These are phyloP conservation scores for Fusarium austroafricanum DNA, from an alignment of 2,329 filamentous ascomycete species.

Conservation along the genomic window DNA sequence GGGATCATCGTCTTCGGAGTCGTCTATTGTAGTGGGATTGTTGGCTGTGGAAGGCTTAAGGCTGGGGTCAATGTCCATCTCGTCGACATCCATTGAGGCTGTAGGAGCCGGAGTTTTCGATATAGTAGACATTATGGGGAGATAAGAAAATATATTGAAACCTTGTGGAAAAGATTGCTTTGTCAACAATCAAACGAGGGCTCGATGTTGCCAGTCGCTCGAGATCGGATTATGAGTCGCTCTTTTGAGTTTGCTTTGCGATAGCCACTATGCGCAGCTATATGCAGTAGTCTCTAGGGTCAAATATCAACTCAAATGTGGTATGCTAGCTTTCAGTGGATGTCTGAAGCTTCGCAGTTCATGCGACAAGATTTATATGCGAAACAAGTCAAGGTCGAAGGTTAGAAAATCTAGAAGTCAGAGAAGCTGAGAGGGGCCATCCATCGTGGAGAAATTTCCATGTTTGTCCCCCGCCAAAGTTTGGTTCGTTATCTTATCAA, in stretches of 20 bases:
- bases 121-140: conserved; percentile 20
- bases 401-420: neutral
- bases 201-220: neutral
- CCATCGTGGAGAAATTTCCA: conserved; percentile 37
- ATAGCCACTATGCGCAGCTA: conserved; percentile 7
- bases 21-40: conserved; percentile 19
- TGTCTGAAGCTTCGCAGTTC: neutral
- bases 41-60: conserved; percentile 19
- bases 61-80: conserved; percentile 35
- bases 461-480: conserved; percentile 41
- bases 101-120: conserved; percentile 21
- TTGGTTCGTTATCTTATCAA: conserved; percentile 40
- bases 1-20: conserved; percentile 68
- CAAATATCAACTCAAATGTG: neutral
- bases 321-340: neutral
- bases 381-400: neutral
- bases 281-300: neutral
- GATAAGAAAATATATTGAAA: neutral
- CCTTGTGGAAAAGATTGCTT: neutral
- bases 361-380: neutral
- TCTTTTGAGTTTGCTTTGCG: conserved; percentile 21
- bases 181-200: neutral
- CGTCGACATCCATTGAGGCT: conserved; percentile 40
- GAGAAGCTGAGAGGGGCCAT: conserved; percentile 23
- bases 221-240: conserved; percentile 7